A percentile compares a stretch with the other conserved stretches of the same genome.
phyloP scores from a whole-genome alignment of 1,284 basidiomycete genomes.

The Schizopora paradoxa region DNA sequence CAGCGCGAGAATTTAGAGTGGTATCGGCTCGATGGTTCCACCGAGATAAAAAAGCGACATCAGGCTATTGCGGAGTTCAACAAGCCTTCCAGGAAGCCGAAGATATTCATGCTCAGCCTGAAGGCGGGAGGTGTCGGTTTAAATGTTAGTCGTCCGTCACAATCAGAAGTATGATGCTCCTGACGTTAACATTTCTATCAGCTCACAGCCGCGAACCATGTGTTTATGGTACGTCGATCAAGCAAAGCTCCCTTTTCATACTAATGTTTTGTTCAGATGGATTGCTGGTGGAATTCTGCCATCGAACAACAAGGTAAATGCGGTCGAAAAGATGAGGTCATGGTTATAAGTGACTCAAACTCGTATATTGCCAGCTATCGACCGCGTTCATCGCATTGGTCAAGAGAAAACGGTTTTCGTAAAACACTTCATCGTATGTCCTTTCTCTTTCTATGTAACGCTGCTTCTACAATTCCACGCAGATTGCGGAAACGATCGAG shows the following conservation, averaged over 20 bases:
- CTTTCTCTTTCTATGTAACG: not conserved
- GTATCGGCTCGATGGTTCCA: slow-evolving; percentile 90
- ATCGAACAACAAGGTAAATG: slow-evolving; percentile 80
- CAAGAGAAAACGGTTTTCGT: slow-evolving; percentile 85
- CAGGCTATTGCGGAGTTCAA: slow-evolving; percentile 75
- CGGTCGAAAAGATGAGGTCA: slow-evolving; percentile 24
- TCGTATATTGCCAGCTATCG: slow-evolving; percentile 48
- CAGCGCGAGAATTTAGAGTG: slow-evolving; percentile 70
- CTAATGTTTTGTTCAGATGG: slow-evolving; percentile 56
- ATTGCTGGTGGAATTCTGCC: slow-evolving; percentile 94
- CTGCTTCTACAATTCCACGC: slow-evolving; percentile 1
- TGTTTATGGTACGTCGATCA: slow-evolving; percentile 66
- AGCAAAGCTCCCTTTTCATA: not conserved
- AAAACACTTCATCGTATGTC: slow-evolving; percentile 81
- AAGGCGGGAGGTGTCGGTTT: slow-evolving; percentile 94
- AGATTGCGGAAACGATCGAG: slow-evolving; percentile 74
- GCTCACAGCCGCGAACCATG: slow-evolving; percentile 75
- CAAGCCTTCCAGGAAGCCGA: slow-evolving; percentile 56
- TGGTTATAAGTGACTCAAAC: slow-evolving; percentile 1
- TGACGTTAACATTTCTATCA: slow-evolving; percentile 24
- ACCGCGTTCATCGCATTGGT: slow-evolving; percentile 78
- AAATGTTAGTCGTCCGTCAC: slow-evolving; percentile 47
- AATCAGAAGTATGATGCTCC: slow-evolving; percentile 10
- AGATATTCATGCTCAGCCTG: slow-evolving; percentile 83
- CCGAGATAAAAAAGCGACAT: slow-evolving; percentile 82